Evolutionary conservation across 148 eudicot species (phyloP).

Genomic region (Mesembryanthemum crystallinum): DNA sequence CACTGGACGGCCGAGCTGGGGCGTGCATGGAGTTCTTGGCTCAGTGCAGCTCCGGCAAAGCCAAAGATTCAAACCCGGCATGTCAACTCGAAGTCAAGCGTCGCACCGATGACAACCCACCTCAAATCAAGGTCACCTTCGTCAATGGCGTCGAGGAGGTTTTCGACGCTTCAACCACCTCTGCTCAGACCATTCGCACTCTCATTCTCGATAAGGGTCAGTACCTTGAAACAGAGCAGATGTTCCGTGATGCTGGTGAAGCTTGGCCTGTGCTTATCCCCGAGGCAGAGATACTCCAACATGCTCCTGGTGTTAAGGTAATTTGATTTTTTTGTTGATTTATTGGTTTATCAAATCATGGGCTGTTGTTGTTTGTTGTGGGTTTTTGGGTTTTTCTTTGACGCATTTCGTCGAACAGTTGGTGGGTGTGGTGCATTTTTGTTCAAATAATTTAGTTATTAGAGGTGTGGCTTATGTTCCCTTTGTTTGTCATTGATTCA

Average conservation of each 20-base stretch:
- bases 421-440: neutral
- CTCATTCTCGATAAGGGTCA: conserved; percentile 76
- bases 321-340: neutral
- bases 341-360: neutral
- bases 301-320: conserved; percentile 75
- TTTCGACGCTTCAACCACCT: conserved; percentile 71
- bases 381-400: neutral
- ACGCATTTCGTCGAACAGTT: conserved; percentile 35
- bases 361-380: neutral
- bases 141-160: conserved; percentile 76
- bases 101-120: conserved; percentile 79
- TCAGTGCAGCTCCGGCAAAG: conserved; percentile 76
- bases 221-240: conserved; percentile 82
- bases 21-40: conserved; percentile 79
- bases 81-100: conserved; percentile 73
- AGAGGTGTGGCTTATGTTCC: neutral
- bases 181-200: conserved; percentile 71
- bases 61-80: conserved; percentile 74
- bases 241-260: conserved; percentile 94
- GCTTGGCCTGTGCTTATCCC: conserved; percentile 85
- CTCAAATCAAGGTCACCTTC: conserved; percentile 80
- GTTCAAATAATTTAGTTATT: neutral
- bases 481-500: neutral
- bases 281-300: conserved; percentile 46
- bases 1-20: conserved; percentile 72